These are phyloP conservation scores for Suillus sp. DNA, from an alignment of 768 basidiomycete species.

Conservation along the genomic window DNA sequence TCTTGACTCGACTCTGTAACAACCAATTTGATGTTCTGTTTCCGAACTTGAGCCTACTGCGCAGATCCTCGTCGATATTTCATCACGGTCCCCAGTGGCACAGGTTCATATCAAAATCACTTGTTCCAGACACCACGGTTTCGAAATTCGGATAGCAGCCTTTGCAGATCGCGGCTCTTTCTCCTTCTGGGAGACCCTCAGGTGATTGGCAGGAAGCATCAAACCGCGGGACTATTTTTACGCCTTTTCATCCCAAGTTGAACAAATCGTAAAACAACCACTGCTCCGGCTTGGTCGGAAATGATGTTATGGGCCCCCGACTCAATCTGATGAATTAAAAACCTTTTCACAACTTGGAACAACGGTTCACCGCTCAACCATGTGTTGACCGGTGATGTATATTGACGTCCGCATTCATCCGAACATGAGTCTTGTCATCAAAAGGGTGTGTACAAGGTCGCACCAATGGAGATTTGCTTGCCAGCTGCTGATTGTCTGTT, in stretches of 20 bases:
- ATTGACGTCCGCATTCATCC: conserved; percentile 1
- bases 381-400: conserved; percentile 3
- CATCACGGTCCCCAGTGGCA: background rate
- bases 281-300: conserved; percentile 1
- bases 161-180: background rate
- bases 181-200: background rate
- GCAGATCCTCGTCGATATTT: background rate
- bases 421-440: conserved; percentile 5
- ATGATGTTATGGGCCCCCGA: background rate
- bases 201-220: background rate
- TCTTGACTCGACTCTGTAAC: background rate
- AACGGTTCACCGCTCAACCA: background rate
- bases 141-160: background rate
- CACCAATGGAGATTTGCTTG: background rate
- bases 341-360: background rate
- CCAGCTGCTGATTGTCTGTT: background rate
- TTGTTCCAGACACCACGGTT: background rate
- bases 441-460: background rate
- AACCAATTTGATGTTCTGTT: background rate
- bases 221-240: background rate
- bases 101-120: background rate
- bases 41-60: background rate
- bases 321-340: background rate
- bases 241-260: background rate
- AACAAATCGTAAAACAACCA: background rate